Base-by-base conservation (phyloP, 352 stramenopile species). In the Globisporangium orthogonon region DNA sequence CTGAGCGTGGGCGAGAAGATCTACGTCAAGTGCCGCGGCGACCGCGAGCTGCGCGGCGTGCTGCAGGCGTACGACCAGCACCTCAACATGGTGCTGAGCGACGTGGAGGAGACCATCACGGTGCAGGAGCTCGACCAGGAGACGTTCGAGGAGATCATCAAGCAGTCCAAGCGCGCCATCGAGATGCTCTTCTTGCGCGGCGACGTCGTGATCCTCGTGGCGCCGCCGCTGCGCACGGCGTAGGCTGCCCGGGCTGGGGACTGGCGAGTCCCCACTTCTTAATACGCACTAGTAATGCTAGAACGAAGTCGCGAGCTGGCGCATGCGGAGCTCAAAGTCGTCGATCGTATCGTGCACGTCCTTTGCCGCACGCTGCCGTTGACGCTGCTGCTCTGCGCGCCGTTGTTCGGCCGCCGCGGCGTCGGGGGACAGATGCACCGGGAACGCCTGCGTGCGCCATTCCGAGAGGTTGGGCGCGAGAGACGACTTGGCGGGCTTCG, bases 111-210 rank as follows among this genome's bases (percentile, higher is more conserved):
- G 81, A 99, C 96, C 28, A 97, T 99, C 44, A 98, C 94, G 14
- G 95, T 83, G 37, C 86, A 96, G 60, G 96, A 99, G 71, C 78
- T 98, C 52, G 97, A 99, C 71, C 86, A 97, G 65, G 95, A 99
- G 76, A 99, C 96, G 9, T 97, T 97, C 65, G 97, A 99, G 77
- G 95, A 98, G 78, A 98, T 99, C 63, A 89, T 96, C 61, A 94
- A 95, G 73, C 88, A 96, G 67, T 95, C 84, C 58, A 98, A 97
- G 66, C 86, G 97, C 67, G 76, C 76, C 56, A 92, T 99, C 64
- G 95, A 98, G 61, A 99, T 99, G 97, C 89, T 99, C 10, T 99
- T 99, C 85, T 94, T 99, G 50, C 83, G 97, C 44, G 97, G 97
- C 45, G 97, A 99, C 84, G 94, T 98, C 54, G 89, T 99, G 15